A percentile compares a stretch with the other conserved stretches of the same genome.
Conservation (phyloP, 2,329 filamentous ascomycete genomes). For the Beauveria scarabaeidicola region DNA sequence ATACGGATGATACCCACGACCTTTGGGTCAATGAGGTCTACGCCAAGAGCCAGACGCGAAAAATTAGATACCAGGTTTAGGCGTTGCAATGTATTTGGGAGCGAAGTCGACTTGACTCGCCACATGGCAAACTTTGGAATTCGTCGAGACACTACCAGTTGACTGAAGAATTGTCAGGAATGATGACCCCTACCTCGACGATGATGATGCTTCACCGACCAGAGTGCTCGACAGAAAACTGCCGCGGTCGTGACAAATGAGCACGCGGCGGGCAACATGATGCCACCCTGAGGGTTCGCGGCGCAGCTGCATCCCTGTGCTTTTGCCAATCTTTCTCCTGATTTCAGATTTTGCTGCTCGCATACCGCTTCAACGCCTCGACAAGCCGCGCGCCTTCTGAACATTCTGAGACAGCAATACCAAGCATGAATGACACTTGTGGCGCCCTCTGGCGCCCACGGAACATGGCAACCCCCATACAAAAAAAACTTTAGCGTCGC, state of each 20-base stretch:
- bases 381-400: constrained; percentile 1
- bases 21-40: not conserved
- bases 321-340: not conserved
- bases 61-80: constrained; percentile 4
- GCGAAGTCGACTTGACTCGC: not conserved
- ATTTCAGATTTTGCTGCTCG: not conserved
- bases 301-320: not conserved
- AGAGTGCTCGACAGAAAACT: too few species aligned
- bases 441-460: constrained; percentile 3
- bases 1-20: not conserved
- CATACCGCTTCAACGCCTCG: not conserved
- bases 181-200: not conserved
- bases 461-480: not conserved
- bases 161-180: not conserved
- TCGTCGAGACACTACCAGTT: not conserved
- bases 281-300: not conserved
- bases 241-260: too few species aligned
- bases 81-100: constrained; percentile 7
- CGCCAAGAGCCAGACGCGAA: not conserved
- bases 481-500: not conserved
- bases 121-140: not conserved
- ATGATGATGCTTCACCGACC: too few species aligned
- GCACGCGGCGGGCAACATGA: not conserved
- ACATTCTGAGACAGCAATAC: not conserved
- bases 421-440: not conserved